Base-by-base conservation (phyloP, 2,329 filamentous ascomycete species). In the Colletotrichum sp. region DNA sequence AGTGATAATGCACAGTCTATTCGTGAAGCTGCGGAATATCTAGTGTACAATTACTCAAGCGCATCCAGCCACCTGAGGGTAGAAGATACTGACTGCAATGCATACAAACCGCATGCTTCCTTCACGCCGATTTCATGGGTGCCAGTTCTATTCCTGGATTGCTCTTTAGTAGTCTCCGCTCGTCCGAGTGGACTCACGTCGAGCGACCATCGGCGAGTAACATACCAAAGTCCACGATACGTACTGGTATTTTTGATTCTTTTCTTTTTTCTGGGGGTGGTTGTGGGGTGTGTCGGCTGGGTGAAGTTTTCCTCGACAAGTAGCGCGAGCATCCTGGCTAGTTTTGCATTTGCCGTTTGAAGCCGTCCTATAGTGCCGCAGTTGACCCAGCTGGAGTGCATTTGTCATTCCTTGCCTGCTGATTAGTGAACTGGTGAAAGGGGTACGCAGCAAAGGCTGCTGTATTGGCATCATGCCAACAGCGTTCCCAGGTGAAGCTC, bases 101-200 rank as follows among this genome's bases (percentile, higher is more conserved):
- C 68, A 72, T 52, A 60, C 58, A 56, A 60, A 36, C 43, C 52
- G 71, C 30, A 71, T 66, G 67, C 48, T 32, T 27, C 60, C 32
- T 43, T 25, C 18, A 28, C 25, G 22, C 18, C 27, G 13, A 13
- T 30, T 30, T 75, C 28, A 28, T 66, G 10, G 25, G 48, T 72
- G 56, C 43, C 64, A 64, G 36, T 7, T 48, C n/a, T 61, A 65
- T 75, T 43, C 73, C 70, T 75, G 70, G 30, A 71, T 58, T 52
- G 70, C 73, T 75, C 68, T 75, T 75, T 75, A 73, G 70, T 68
- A 75, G 70, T 70, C 36, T 75, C 39, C 27, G 70, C 73, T 73
- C 56, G 58, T 34, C 60, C 65, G 34, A 73, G 64, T 32, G 27
- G 28, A 30, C 71, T 61, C 68, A 70, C n/a, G 61, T 25, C 25